Conservation (phyloP, 148 eudicot genomes). For the Rheum nobile region DNA sequence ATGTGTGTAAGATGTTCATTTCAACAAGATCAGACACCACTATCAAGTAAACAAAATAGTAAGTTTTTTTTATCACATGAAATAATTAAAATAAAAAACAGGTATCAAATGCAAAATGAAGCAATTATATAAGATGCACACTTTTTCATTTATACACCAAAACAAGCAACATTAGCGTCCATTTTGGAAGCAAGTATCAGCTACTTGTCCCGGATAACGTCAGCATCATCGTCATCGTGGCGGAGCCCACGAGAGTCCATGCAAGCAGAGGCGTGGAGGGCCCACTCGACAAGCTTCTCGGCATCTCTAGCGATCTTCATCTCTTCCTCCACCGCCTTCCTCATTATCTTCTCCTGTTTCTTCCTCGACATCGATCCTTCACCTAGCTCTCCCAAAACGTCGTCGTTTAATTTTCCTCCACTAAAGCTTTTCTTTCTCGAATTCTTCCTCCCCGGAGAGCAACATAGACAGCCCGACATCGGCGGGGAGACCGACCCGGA, state of each 20-base stretch:
- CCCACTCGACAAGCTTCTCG: constrained; percentile 76
- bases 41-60: not conserved
- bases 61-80: not conserved
- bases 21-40: not conserved
- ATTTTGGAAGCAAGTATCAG: too few species aligned
- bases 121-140: too few species aligned
- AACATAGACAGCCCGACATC: constrained; percentile 66
- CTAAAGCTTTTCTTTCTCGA: constrained; percentile 23
- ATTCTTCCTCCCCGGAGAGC: constrained; percentile 43
- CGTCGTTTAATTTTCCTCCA: constrained; percentile 37
- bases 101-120: too few species aligned
- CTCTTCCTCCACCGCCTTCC: constrained; percentile 56
- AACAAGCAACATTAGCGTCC: too few species aligned
- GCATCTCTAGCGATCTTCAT: constrained; percentile 68
- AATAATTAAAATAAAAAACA: not conserved
- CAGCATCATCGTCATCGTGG: constrained; percentile 62
- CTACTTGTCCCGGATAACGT: too few species aligned
- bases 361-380: constrained; percentile 36
- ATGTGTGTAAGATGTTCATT: too few species aligned
- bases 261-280: constrained; percentile 68
- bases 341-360: constrained; percentile 44
- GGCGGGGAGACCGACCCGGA: constrained; percentile 24
- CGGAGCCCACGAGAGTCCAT: constrained; percentile 46
- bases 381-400: constrained; percentile 34
- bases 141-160: too few species aligned